Evolutionary conservation across 257 asterid genomes (phyloP).

Genomic region (Solanum pimpinellifolium): DNA sequence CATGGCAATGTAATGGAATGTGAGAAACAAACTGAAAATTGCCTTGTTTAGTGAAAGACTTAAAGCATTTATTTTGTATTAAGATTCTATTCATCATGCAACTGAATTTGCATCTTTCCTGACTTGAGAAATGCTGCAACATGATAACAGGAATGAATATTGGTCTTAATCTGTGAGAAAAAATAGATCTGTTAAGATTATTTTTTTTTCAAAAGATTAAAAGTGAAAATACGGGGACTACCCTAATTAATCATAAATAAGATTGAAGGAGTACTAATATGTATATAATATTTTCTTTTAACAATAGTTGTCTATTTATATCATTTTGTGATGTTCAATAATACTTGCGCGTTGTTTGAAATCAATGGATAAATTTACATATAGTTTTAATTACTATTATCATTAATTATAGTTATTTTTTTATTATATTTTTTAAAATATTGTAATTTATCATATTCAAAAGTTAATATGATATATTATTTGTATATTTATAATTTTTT

Average conservation of each 20-base stretch:
- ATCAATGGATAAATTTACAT: too few relatives aligned
- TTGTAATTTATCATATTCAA: too few relatives aligned
- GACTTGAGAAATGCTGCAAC: background rate
- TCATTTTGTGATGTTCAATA: too few relatives aligned
- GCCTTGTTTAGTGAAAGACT: background rate
- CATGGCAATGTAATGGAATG: background rate
- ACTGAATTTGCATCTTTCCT: background rate
- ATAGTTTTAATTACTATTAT: too few relatives aligned
- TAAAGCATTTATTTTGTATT: background rate
- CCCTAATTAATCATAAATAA: too few relatives aligned
- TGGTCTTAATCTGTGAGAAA: background rate
- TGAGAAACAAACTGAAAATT: background rate
- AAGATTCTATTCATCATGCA: background rate
- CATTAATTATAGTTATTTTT: too few relatives aligned
- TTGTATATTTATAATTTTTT: too few relatives aligned
- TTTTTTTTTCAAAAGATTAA: background rate
- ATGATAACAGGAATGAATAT: background rate
- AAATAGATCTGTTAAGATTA: background rate
- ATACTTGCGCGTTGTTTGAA: rapidly evolving
- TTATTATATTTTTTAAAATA: too few relatives aligned
- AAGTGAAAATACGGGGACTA: background rate
- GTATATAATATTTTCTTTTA: too few relatives aligned
- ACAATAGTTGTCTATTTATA: too few relatives aligned
- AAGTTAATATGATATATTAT: too few relatives aligned
- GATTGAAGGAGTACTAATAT: background rate